A percentile compares a stretch with the other conserved stretches of the same genome.
phyloP scores from a whole-genome alignment of 192 early-diverging fungal genomes.

The Cladochytrium replicatum region DNA sequence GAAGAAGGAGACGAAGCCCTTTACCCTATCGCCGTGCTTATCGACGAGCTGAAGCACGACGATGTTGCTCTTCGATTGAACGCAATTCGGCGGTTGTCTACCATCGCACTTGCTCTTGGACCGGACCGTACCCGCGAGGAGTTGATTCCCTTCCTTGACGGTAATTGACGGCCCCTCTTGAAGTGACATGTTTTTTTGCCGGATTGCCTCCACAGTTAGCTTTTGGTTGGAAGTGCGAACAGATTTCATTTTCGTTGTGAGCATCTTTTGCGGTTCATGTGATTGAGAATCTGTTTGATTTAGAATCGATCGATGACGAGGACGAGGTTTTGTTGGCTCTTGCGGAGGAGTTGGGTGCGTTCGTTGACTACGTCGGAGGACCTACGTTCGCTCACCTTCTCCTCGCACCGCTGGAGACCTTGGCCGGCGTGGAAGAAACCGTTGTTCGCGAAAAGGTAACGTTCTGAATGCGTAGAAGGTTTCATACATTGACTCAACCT shows the following conservation, averaged over 20 bases:
- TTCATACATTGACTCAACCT: neutral
- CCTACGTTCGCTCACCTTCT: conserved; percentile 75
- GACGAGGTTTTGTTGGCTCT: conserved; percentile 91
- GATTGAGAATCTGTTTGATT: neutral
- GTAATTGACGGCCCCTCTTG: conserved; percentile 28
- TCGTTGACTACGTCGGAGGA: conserved; percentile 90
- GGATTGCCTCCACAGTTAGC: conserved; percentile 5
- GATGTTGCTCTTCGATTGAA: conserved; percentile 75
- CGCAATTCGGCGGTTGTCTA: conserved; percentile 67
- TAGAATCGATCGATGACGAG: conserved; percentile 98
- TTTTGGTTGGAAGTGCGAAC: no score
- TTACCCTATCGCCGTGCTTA: conserved; percentile 80
- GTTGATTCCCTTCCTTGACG: conserved; percentile 96
- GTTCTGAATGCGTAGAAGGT: no score
- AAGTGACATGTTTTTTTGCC: neutral
- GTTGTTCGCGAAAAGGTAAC: conserved; percentile 93
- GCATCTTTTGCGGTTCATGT: conserved; percentile 1
- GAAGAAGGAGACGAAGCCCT: conserved; percentile 40
- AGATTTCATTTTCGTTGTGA: conserved; percentile 5
- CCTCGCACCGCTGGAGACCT: conserved; percentile 85
- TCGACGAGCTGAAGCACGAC: conserved; percentile 91
- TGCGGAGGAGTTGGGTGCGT: conserved; percentile 87
- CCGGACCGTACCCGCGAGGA: conserved; percentile 89
- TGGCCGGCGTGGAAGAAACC: conserved; percentile 95
- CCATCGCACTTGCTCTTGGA: conserved; percentile 88